Evolutionary conservation across 116 monocot genomes (phyloP).

Genomic region (Iris pallida): DNA sequence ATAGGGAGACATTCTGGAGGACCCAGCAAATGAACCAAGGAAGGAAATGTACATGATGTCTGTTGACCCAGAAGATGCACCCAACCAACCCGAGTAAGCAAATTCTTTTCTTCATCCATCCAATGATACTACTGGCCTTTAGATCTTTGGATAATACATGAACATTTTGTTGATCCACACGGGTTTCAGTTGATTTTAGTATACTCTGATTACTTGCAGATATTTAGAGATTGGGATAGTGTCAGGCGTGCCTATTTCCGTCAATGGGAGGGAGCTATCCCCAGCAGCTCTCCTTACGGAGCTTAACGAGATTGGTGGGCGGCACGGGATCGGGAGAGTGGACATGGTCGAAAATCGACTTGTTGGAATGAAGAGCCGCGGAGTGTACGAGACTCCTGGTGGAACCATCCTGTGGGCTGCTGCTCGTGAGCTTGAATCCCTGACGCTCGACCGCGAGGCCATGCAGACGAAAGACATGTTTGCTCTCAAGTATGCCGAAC

Average conservation of each 20-base stretch:
- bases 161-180: too few species aligned
- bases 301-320: constrained; percentile 74
- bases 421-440: constrained; percentile 73
- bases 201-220: constrained; percentile 26
- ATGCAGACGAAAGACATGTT: constrained; percentile 71
- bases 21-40: constrained; percentile 84
- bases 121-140: background rate
- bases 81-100: constrained; percentile 76
- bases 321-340: constrained; percentile 74
- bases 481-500: constrained; percentile 85
- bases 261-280: constrained; percentile 66
- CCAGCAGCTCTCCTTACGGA: constrained; percentile 69
- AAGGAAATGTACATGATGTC: constrained; percentile 97
- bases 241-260: constrained; percentile 63
- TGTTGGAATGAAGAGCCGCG: constrained; percentile 95
- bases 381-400: constrained; percentile 94
- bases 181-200: too few species aligned
- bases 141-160: too few species aligned
- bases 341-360: constrained; percentile 98
- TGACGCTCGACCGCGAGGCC: constrained; percentile 77
- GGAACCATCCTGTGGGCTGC: constrained; percentile 77
- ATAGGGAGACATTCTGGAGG: constrained; percentile 91
- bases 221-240: constrained; percentile 77
- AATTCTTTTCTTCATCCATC: background rate
- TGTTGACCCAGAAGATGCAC: constrained; percentile 86